Evolutionary conservation across 1,284 basidiomycete genomes (phyloP).

Genomic region (Ustilago nuda): DNA sequence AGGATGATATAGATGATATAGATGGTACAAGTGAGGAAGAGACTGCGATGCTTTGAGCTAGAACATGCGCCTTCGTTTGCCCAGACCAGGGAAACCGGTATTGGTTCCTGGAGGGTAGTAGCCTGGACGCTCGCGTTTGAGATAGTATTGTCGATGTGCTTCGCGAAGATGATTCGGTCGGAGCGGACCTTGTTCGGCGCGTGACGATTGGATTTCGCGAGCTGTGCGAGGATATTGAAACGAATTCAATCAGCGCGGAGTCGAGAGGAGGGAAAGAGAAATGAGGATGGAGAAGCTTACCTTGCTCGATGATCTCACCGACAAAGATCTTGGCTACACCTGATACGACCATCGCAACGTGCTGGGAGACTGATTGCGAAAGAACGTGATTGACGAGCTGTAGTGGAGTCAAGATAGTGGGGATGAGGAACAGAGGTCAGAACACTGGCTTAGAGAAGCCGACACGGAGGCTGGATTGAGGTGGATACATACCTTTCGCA

Average conservation of each 20-base stretch:
- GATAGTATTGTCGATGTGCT: constrained; percentile 84
- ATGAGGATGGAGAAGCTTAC: constrained; percentile 70
- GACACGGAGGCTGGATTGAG: not conserved
- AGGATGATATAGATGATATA: not conserved
- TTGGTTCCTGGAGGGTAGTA: constrained; percentile 57
- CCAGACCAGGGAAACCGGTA: constrained; percentile 54
- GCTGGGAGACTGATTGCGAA: constrained; percentile 81
- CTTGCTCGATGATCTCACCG: constrained; percentile 89
- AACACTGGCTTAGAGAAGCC: constrained; percentile 68
- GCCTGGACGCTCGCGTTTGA: constrained; percentile 75
- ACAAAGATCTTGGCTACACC: constrained; percentile 92
- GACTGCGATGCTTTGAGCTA: constrained; percentile 8
- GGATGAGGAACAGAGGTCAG: not conserved
- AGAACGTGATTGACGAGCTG: constrained; percentile 86
- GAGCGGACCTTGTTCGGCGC: constrained; percentile 79
- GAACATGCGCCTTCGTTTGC: constrained; percentile 62
- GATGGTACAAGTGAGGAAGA: not conserved
- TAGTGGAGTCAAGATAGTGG: too few relatives aligned
- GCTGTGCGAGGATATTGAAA: constrained; percentile 70
- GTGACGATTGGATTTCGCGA: constrained; percentile 78
- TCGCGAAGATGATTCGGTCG: constrained; percentile 87
- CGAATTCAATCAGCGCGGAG: not conserved
- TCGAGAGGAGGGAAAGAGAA: not conserved
- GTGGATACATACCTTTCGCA: constrained; percentile 73
- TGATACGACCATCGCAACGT: constrained; percentile 86